Evolutionary conservation across 2,329 filamentous ascomycete genomes (phyloP).

Genomic region (Zarea fungicola): DNA sequence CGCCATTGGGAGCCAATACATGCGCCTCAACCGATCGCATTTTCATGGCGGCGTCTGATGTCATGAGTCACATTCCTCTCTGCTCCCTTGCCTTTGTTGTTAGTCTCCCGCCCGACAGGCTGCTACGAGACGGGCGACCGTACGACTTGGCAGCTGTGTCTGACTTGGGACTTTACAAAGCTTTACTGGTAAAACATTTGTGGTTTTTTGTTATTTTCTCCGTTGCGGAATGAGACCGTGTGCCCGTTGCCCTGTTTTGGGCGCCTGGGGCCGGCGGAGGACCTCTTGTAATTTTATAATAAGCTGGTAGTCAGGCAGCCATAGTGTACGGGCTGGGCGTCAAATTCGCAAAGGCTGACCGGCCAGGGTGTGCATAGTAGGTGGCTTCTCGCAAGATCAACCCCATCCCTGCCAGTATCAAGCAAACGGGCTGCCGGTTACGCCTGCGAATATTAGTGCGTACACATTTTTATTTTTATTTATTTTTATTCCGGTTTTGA

Average conservation of each 20-base stretch:
- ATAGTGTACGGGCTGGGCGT: constrained; percentile 2
- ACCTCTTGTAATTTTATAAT: background rate
- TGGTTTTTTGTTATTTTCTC: background rate
- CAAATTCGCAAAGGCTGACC: background rate
- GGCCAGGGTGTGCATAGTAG: background rate
- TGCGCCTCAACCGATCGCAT: constrained; percentile 6
- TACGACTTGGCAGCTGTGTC: background rate
- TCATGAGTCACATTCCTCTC: constrained; percentile 11
- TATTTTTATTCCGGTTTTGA: background rate
- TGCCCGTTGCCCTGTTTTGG: background rate
- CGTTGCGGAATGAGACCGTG: background rate
- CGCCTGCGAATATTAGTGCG: no score
- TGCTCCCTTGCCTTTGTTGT: background rate
- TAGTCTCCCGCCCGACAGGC: background rate
- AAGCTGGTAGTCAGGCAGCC: constrained; percentile 8
- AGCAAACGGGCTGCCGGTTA: background rate
- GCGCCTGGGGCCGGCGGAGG: background rate
- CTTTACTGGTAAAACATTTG: background rate
- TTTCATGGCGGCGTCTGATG: background rate
- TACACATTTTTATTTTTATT: constrained; percentile 3
- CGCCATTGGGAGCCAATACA: constrained; percentile 17
- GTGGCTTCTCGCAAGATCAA: constrained; percentile 5
- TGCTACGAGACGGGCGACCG: background rate
- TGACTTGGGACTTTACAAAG: no score
- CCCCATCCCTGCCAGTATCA: constrained; percentile 8